These are phyloP conservation scores for Penicillium capsulatum DNA, from an alignment of 2,329 filamentous ascomycete genomes.

Conservation along the genomic window DNA sequence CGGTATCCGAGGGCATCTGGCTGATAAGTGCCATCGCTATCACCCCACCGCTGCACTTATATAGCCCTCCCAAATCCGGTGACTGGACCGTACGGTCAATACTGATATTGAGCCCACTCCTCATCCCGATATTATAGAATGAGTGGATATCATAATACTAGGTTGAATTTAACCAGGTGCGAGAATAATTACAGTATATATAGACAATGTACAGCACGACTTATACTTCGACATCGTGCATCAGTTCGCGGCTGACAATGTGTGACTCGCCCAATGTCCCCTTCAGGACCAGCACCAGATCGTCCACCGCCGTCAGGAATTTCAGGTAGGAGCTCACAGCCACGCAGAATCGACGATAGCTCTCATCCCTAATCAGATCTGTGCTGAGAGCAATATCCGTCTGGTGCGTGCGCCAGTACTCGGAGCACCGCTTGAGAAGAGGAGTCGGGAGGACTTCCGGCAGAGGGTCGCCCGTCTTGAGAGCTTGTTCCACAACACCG, in stretches of 20 bases:
- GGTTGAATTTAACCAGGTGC: too few species aligned
- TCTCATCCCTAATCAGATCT: conserved; percentile 38
- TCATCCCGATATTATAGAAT: too few species aligned
- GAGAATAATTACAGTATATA: too few species aligned
- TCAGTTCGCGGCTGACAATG: conserved; percentile 25
- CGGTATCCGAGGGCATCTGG: too few species aligned
- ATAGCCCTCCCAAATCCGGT: too few species aligned
- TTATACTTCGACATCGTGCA: conserved; percentile 8
- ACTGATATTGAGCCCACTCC: too few species aligned
- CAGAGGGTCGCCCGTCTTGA: conserved; percentile 48
- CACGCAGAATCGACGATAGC: conserved; percentile 48
- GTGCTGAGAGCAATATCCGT: conserved; percentile 29
- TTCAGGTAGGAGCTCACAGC: conserved; percentile 45
- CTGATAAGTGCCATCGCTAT: too few species aligned
- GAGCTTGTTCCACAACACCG: conserved; percentile 45
- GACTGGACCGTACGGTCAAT: too few species aligned
- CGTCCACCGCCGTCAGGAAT: conserved; percentile 44
- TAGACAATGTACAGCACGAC: background rate
- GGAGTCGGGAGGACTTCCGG: conserved; percentile 49
- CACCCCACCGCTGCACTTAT: too few species aligned
- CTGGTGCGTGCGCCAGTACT: conserved; percentile 22
- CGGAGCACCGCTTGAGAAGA: conserved; percentile 37
- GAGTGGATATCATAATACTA: too few species aligned
- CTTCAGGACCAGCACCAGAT: conserved; percentile 46
- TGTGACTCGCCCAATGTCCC: conserved; percentile 43